Percentiles rank a stretch among this genome's conserved stretches.
Conservation (phyloP, 2,329 filamentous ascomycete genomes). For the Apiospora koreana region DNA sequence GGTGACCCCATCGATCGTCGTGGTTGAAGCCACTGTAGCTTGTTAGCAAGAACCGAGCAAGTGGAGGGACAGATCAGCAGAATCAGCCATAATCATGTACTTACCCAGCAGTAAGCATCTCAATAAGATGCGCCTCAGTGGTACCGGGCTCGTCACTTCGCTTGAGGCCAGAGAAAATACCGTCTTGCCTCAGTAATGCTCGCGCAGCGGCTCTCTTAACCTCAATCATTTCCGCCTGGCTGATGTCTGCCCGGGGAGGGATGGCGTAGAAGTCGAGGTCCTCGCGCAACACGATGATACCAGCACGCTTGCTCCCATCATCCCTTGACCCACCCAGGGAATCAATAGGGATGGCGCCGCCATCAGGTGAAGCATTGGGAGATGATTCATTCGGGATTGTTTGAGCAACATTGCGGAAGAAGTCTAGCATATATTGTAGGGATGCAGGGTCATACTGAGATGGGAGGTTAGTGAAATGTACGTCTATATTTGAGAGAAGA, state of each 20-base stretch:
- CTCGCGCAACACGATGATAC: conserved; percentile 94
- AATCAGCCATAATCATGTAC: conserved; percentile 34
- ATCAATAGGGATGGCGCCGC: conserved; percentile 67
- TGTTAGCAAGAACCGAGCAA: not conserved
- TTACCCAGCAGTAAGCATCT: conserved; percentile 98
- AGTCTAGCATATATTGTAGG: conserved; percentile 98
- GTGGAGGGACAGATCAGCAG: not conserved
- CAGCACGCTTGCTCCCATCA: conserved; percentile 79
- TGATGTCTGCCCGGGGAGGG: conserved; percentile 81
- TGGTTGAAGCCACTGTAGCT: conserved; percentile 84
- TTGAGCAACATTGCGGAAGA: conserved; percentile 94
- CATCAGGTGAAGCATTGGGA: conserved; percentile 64
- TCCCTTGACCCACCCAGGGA: conserved; percentile 61
- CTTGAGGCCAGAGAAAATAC: conserved; percentile 93
- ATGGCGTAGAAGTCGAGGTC: conserved; percentile 98
- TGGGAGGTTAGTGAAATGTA: conserved; percentile 44
- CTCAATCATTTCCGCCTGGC: conserved; percentile 88
- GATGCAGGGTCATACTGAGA: conserved; percentile 91
- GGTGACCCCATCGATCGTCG: conserved; percentile 92
- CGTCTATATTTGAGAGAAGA: conserved; percentile 39
- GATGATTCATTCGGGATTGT: conserved; percentile 83
- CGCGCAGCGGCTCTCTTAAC: conserved; percentile 90
- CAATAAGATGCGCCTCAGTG: conserved; percentile 96
- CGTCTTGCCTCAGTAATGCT: conserved; percentile 84
- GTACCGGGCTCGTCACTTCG: conserved; percentile 95